Base-by-base conservation (phyloP, 2,329 filamentous ascomycete genomes). In the Pyrenophora graminea region DNA sequence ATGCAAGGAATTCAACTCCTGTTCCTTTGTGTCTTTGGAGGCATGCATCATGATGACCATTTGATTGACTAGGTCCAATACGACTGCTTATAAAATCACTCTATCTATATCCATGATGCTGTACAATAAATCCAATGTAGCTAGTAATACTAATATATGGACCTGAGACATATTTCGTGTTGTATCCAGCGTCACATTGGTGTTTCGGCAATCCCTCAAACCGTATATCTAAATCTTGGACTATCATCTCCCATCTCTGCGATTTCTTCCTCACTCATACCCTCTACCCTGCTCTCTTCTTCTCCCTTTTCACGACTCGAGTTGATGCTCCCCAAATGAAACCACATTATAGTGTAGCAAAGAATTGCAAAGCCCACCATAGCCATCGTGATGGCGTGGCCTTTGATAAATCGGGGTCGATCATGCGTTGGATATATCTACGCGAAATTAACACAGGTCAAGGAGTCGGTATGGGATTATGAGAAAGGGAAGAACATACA, bases 311-410 rank as follows among this genome's bases (percentile, higher is more conserved):
- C 64, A 4, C 77, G 64, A 44, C 69, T 64, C 38, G 62, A 63
- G 56, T 79, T 79, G 31, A 72, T 68, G 39, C 50, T 58, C 1
- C 60, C 47, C 13, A 76, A 74, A 47, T 74, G 72, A 31, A 68
- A 65, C 64, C 70, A 76, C 67, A 78, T 63, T 4, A 71, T 41
- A 0, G 61, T 63, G 40, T 75, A 76, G 9, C 73, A 66, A 1
- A 70, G n/a, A 25, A 68, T 65, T 1, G 72, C 73, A n/a, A 74
- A 70, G 2, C 67, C 72, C 0, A 82, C 76, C 72, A 83, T 76
- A 0, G 77, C 75, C 56, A 83, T 74, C 0, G 78, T 79, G 0
- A 81, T 79, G 4, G 71, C 78, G 48, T 83, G 81, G 0, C 82
- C 82, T n/a, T 72, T 75, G 8, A 78, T 64, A 49, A 77, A 84